These are phyloP conservation scores for Solanum stenotomum DNA, from an alignment of 257 asterid genomes.

Conservation along the genomic window DNA sequence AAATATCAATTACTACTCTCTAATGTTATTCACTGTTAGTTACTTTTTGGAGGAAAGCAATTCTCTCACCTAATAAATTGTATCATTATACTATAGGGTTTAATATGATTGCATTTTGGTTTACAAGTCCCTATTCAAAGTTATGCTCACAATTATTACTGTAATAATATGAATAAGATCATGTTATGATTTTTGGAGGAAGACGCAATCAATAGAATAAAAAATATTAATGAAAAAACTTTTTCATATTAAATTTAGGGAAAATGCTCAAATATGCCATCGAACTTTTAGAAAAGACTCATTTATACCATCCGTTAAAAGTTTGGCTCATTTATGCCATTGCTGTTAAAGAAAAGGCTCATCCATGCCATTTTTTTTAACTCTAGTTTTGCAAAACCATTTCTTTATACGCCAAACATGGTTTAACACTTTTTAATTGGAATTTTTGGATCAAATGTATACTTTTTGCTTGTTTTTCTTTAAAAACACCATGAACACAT, in stretches of 20 bases:
- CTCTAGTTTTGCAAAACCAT: too few relatives aligned
- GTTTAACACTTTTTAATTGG: too few relatives aligned
- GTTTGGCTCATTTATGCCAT: too few relatives aligned
- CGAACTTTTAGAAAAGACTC: too few relatives aligned
- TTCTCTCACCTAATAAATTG: conserved; percentile 11
- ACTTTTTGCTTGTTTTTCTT: too few relatives aligned
- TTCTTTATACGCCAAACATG: too few relatives aligned
- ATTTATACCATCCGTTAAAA: too few relatives aligned
- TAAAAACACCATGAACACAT: too few relatives aligned
- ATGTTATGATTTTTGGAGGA: not conserved
- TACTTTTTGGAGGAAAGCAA: conserved; percentile 10
- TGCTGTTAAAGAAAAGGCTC: too few relatives aligned
- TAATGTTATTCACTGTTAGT: not conserved
- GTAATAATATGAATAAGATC: conserved; percentile 4
- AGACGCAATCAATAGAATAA: not conserved
- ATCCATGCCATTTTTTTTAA: too few relatives aligned
- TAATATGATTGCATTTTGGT: conserved; percentile 35
- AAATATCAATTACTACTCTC: not conserved
- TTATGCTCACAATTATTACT: conserved; percentile 17
- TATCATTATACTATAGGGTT: conserved; percentile 5
- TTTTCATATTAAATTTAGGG: not conserved
- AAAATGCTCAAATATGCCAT: too few relatives aligned
- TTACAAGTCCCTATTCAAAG: conserved; percentile 35
- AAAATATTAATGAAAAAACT: not conserved
- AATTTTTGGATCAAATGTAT: too few relatives aligned